Base-by-base conservation (phyloP, 2,329 filamentous ascomycete genomes). In the Cytospora paraplurivora region DNA sequence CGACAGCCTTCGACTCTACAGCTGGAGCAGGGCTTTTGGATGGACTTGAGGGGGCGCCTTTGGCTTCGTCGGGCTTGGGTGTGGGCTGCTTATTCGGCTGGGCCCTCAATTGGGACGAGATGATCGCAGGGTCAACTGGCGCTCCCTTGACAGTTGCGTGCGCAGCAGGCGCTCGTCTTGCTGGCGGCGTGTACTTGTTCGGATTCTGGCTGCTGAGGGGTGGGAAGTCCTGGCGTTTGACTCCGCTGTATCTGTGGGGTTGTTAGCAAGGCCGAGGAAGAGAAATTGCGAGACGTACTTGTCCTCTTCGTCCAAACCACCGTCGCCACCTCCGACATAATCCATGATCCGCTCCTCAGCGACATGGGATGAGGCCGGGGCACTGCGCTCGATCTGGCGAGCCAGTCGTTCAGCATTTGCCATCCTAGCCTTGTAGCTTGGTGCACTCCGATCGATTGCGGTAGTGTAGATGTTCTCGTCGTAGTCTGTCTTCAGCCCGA, bases 401-500 rank as follows among this genome's bases (percentile, higher is more conserved):
- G 93, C 95, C 72, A 94, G 91, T 69, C 84, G 88, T 27, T 93
- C 92, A 2, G 93, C 95, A 41, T 88, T 85, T 4, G 90, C 92
- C 70, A 90, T 83, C 68, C 89, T 86, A 74, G 92, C 87, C 67
- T 86, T 88, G 76, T 96, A 97, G 60, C 89, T 82, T 1, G 95
- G 93, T 70, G 96, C 88, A 67, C 77, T 90, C 72, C 88, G 92
- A 76, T 99, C 87, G 72, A 99, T 96, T 49, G 86, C 79, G 11
- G 95, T 99, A 1, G 95, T 99, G 78, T 99, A 99, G 51, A 95
- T 87, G 70, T 91, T 93, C 77, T 98, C 95, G 72, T 98, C 88
- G 74, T 98, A 99, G 71, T 93, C 92, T 59, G 90, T 95, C 76
- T 87, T 92, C 47, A 96, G 78, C 41, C 95, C 95, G 72, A 97